phyloP scores from a whole-genome alignment of 169 alveolate species.

The Amoebophrya sp. region DNA sequence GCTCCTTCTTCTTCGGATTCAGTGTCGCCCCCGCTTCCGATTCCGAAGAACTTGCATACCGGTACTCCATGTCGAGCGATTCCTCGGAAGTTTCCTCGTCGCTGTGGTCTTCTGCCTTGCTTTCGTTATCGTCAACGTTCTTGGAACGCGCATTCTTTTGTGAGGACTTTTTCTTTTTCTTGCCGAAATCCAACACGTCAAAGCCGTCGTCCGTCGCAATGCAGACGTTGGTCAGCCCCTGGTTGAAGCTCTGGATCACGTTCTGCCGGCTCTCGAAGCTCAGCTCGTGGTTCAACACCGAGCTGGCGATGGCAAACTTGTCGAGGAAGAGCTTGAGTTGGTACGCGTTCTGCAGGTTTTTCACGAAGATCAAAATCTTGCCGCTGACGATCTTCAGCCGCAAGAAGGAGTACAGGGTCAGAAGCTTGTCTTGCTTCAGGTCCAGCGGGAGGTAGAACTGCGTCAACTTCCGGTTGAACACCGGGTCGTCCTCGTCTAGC shows the following conservation, averaged over 20 bases:
- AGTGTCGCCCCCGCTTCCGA: not conserved
- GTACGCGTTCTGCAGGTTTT: slow-evolving; percentile 29
- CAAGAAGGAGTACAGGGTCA: not conserved
- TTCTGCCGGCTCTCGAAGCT: slow-evolving; percentile 20
- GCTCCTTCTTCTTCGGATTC: not conserved
- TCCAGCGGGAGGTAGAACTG: slow-evolving; percentile 32
- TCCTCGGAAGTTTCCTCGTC: not conserved
- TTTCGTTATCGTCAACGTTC: not conserved
- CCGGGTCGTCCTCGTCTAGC: not conserved
- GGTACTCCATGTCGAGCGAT: not conserved
- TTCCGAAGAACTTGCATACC: not conserved
- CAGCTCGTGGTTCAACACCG: slow-evolving; percentile 36
- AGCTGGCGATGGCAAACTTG: slow-evolving; percentile 6
- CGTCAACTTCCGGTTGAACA: not conserved
- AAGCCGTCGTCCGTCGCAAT: slow-evolving; percentile 26
- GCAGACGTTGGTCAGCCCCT: not conserved
- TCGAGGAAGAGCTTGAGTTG: slow-evolving; percentile 33
- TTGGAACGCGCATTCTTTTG: not conserved
- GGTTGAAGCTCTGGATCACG: slow-evolving; percentile 35
- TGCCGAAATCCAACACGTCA: not conserved
- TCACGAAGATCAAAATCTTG: slow-evolving; percentile 26
- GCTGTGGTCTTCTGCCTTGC: not conserved
- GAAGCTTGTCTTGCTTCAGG: not conserved
- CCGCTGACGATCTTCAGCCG: slow-evolving; percentile 28
- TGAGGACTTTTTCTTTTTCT: not conserved